Evolutionary conservation across 345 rosid species (phyloP), one percentile per base, ranked within the genome.

Genomic region (Theobroma cacao): DNA sequence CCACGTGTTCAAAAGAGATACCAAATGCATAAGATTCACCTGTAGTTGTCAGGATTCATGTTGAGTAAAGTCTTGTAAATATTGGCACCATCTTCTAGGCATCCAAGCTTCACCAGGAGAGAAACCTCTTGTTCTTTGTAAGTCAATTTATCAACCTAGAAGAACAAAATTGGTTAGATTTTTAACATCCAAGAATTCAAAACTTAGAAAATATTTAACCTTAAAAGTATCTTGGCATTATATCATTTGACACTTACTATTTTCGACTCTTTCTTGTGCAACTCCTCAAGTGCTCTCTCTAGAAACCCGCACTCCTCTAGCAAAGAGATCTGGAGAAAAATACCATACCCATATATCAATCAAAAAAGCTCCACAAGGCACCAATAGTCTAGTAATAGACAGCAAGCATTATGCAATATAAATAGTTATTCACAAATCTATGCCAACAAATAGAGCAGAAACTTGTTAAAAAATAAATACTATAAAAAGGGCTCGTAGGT

Each of bases 41-140:
- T 90, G 86, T 97, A 97, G 79, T 97, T 94, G 87, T 97, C 99
- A 60, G 99, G 98, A 89, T 94, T 97, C 88, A 94, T 85, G 58
- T 89, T 86, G 76, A 97, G 98, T 63, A 97, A 87, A 55, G 26
- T 83, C 90, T 83, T 87, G 82, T 90, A 93, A 83, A 92, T 79
- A 77, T 90, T 89, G 78, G 82, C 90, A 75, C 90, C 98, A 88
- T 93, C 98, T 82, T 92, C 98, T 33, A 86, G 81, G 65, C 45
- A 88, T 61, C 87, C 94, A 89, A 90, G 86, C 88, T 91, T 94
- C 79, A 91, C 87, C 77, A 97, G 82, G 73, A 94, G 91, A 78
- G 93, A 87, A 69, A 87, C 98, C 84, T 93, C 96, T 87, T 97
- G 97, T 80, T 97, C 99, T 84, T 90, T 92, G 82, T 66, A 90